Base-by-base conservation (phyloP, 352 stramenopile species). In the Phytophthora syringae region DNA sequence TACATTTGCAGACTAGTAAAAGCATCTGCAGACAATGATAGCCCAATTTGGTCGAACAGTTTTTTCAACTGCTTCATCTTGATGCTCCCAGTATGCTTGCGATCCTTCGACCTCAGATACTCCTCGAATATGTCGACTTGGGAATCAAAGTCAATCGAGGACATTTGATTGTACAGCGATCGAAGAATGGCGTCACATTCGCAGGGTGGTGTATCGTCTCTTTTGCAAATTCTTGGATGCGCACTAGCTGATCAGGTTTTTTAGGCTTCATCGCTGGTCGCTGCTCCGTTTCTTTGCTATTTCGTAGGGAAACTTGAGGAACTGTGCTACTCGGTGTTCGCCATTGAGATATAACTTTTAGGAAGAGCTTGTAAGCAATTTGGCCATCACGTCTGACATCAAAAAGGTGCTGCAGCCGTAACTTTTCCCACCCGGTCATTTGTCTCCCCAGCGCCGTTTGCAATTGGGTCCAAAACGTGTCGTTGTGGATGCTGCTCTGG, bases 291-390 rank as follows among this genome's bases (percentile, higher is more conserved):
- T 20, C 3, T 34, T 49, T 58, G 51, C 20, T 57, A 62, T 42
- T 6, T 11, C 13, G 22, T 43, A 28, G 7, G 7, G 50, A n/a
- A 47, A 52, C 49, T 40, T 24, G 15, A n/a, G 12, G 28, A 34
- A 13, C 24, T 18, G 32, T 24, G 27, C 6, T 60, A 28, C 37
- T 4, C 52, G 60, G 18, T 28, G 36, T 47, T 56, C 61, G 64
- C 80, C 78, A 89, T 50, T 90, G 84, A 9, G 79, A 82, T 15
- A 92, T 79, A 1, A 84, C 79, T 52, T 92, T 92, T 18, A 95
- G 58, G 25, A 92, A 92, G 1, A 95, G 64, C 40, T 82, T 85
- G 55, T 84, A 93, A 5, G 86, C 86, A 30, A 95, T 80, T 34
- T 67, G 64, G 2, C 71, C 74, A 47, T 89, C 63, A 0, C 83